phyloP scores from a whole-genome alignment of 768 basidiomycete genomes.

The Boletus rubroflammeus region DNA sequence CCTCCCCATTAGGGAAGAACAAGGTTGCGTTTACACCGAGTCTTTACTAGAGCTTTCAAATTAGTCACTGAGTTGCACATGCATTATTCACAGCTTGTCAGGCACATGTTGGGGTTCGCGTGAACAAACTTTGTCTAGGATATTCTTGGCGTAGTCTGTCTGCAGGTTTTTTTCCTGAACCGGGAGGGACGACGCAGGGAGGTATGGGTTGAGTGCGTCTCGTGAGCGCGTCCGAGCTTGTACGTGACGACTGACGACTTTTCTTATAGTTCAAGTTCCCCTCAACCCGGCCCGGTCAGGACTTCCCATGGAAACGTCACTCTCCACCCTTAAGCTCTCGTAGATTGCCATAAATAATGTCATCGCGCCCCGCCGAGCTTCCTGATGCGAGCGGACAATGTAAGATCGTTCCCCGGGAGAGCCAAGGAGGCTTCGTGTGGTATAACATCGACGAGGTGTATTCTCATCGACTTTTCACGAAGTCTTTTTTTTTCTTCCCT shows the following conservation, averaged over 20 bases:
- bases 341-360: background rate
- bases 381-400: background rate
- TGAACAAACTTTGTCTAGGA: background rate
- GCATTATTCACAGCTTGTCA: background rate
- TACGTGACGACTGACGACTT: background rate
- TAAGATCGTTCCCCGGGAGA: background rate
- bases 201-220: background rate
- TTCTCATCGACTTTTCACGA: background rate
- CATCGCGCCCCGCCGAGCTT: background rate
- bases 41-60: conserved; percentile 1
- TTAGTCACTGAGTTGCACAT: background rate
- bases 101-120: background rate
- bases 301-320: conserved; percentile 2
- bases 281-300: background rate
- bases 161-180: background rate
- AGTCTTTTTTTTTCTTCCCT: background rate
- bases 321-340: background rate
- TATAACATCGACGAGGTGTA: conserved; percentile 2
- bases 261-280: too few species aligned
- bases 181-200: background rate
- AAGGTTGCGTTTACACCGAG: conserved; percentile 1
- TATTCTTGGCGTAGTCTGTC: too few species aligned
- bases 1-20: background rate
- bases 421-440: too few species aligned
- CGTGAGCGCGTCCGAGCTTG: background rate